Evolutionary conservation across 1,284 basidiomycete species (phyloP), one percentile per base, ranked within the genome.

Genomic region (Mycosarcoma maydis): DNA sequence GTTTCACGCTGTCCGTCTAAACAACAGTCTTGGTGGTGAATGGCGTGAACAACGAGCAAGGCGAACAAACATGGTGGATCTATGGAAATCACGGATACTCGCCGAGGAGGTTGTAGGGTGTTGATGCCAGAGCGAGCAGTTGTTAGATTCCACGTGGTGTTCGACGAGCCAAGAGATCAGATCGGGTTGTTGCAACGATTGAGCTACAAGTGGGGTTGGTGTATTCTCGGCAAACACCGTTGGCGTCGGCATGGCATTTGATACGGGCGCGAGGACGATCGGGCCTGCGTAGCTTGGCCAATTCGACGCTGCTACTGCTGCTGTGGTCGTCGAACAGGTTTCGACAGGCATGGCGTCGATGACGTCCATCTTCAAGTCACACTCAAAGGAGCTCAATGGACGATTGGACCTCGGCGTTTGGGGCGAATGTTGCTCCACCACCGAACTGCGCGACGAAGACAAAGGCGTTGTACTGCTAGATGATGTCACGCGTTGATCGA

Each of bases 41-140:
- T 16, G 9, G 14, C 33, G 16, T 8, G 29, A 26, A 33, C n/a
- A 20, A 14, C 8, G 22, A 36, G 9, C 24, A 20, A 34, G 13
- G 13, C 6, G 27, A 24, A 37, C 36, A 26, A 20, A 13, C 3
- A 11, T 22, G 23, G 45, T 34, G 23, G 36, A 41, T 46, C 34
- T 38, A 47, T 8, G 9, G 33, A 22, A 42, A 50, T 17, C 24
- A 59, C 42, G 27, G 47, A 67, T 67, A 67, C 64, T 67, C 64
- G 64, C 64, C 64, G 57, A 67, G 48, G 52, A 43, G 19, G 36
- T 37, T 20, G 17, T 6, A 20, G 7, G 7, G 8, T 7, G 17
- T 37, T 37, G 36, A 37, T 37, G 45, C 48, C 40, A 17, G 23
- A 30, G 8, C 19, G 24, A 16, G 11, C 19, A 13, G 40, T 5